Percentiles rank a stretch among this genome's conserved stretches.
Evolutionary conservation across 2,329 filamentous ascomycete genomes (phyloP).

Genomic region (Alternaria triticimaculans): DNA sequence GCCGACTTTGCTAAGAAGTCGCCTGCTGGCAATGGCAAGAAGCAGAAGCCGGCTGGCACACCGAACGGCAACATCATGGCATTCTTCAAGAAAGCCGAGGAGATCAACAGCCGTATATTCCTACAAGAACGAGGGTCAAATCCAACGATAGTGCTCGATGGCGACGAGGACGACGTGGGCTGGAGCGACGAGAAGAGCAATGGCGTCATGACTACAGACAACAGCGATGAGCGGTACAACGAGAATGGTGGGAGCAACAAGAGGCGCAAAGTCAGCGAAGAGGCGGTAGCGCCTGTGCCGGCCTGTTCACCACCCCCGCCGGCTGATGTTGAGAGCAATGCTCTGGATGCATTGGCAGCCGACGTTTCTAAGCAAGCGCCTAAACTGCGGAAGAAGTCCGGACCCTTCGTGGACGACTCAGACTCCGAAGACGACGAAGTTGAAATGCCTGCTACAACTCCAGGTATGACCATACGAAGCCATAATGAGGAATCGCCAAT

Average conservation of each 20-base stretch:
- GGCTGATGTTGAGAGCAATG: slow-evolving; percentile 12
- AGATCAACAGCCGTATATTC: slow-evolving; percentile 49
- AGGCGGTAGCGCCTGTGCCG: slow-evolving; percentile 49
- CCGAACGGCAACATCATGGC: slow-evolving; percentile 60
- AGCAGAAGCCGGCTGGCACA: slow-evolving; percentile 48
- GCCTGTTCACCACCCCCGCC: slow-evolving; percentile 39
- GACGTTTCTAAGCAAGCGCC: slow-evolving; percentile 13
- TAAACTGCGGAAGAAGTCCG: slow-evolving; percentile 50
- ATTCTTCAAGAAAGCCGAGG: slow-evolving; percentile 62
- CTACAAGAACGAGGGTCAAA: slow-evolving; percentile 39
- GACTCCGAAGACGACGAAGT: slow-evolving; percentile 60
- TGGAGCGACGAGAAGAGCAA: slow-evolving; percentile 39
- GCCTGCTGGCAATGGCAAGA: slow-evolving; percentile 42
- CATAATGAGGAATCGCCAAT: slow-evolving; percentile 14
- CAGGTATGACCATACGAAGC: slow-evolving; percentile 31
- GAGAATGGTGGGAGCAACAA: slow-evolving; percentile 53
- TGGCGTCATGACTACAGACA: slow-evolving; percentile 26
- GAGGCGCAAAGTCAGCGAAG: slow-evolving; percentile 47
- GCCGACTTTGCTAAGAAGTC: slow-evolving; percentile 41
- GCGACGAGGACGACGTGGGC: slow-evolving; percentile 34
- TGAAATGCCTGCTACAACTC: slow-evolving; percentile 13
- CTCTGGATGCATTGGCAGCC: slow-evolving; percentile 6
- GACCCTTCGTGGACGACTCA: slow-evolving; percentile 76
- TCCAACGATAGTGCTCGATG: slow-evolving; percentile 25
- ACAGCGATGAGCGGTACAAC: slow-evolving; percentile 48